phyloP scores from a whole-genome alignment of 1,284 basidiomycete genomes.

The Polyporus tsugae region DNA sequence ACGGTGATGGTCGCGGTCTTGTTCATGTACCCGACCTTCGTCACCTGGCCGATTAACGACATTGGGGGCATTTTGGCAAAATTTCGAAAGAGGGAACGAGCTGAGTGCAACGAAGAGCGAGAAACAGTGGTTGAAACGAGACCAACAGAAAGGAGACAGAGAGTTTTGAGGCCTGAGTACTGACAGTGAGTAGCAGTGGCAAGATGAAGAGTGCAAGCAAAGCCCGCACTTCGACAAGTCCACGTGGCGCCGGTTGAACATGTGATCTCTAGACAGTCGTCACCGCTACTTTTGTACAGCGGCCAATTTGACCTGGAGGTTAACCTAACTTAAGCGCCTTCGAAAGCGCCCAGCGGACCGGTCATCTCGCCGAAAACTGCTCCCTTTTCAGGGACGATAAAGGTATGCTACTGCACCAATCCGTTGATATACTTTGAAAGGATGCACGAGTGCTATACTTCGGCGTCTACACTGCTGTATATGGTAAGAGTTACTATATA shows the following conservation, averaged over 20 bases:
- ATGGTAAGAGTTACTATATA: too few species aligned
- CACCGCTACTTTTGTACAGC: too few species aligned
- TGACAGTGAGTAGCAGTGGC: background rate
- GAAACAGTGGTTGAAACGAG: background rate
- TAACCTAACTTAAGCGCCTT: too few species aligned
- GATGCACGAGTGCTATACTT: too few species aligned
- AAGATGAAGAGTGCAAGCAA: background rate
- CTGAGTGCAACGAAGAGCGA: background rate
- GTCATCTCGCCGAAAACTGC: too few species aligned
- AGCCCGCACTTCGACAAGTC: background rate
- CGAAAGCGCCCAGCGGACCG: too few species aligned
- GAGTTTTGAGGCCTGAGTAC: background rate
- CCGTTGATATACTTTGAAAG: too few species aligned
- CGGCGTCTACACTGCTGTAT: too few species aligned
- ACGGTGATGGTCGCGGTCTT: conserved; percentile 86
- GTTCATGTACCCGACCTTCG: conserved; percentile 81
- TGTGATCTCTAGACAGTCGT: background rate
- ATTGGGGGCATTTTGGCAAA: conserved; percentile 72
- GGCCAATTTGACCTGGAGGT: too few species aligned
- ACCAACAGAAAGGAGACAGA: background rate
- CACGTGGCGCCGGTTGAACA: background rate
- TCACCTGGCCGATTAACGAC: conserved; percentile 74
- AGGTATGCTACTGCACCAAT: too few species aligned
- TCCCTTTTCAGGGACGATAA: too few species aligned
- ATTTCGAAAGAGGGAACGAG: background rate